A percentile compares a stretch with the other conserved stretches of the same genome.
phyloP scores from a whole-genome alignment of 345 rosid species.

The Nasturtium officinale region DNA sequence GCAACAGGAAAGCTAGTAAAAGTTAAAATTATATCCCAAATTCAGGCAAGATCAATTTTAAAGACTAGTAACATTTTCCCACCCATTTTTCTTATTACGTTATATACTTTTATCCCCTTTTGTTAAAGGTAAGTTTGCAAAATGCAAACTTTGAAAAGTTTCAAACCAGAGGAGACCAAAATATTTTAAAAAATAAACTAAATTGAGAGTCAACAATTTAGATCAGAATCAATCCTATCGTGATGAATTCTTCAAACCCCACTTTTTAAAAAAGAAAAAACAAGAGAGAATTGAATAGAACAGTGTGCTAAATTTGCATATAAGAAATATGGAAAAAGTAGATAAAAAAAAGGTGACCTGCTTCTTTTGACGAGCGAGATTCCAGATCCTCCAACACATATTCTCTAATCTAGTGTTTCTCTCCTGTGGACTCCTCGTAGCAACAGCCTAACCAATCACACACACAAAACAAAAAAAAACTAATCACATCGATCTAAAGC shows the following conservation, averaged over 20 bases:
- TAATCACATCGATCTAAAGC: background rate
- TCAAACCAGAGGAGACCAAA: constrained; percentile 17
- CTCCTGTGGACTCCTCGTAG: constrained; percentile 97
- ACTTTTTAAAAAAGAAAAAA: background rate
- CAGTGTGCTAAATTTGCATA: background rate
- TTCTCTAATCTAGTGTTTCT: constrained; percentile 98
- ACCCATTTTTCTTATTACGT: too few species aligned
- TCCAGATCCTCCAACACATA: constrained; percentile 99
- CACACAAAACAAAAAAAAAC: background rate
- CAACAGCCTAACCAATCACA: constrained; percentile 63
- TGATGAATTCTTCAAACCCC: constrained; percentile 9
- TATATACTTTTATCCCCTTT: too few species aligned
- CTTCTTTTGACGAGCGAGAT: constrained; percentile 98
- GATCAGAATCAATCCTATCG: constrained; percentile 26
- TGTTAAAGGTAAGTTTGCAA: background rate
- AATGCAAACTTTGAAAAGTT: constrained; percentile 23
- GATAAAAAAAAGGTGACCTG: constrained; percentile 52
- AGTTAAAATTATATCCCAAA: background rate
- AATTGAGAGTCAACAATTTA: constrained; percentile 22
- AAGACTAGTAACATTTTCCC: background rate
- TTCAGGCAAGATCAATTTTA: background rate
- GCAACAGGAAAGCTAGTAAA: background rate
- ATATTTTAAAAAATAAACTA: background rate
- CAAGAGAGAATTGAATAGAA: background rate
- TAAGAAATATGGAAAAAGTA: background rate